Base-by-base conservation (phyloP, 2,329 filamentous ascomycete species). In the Alternaria sp. region DNA sequence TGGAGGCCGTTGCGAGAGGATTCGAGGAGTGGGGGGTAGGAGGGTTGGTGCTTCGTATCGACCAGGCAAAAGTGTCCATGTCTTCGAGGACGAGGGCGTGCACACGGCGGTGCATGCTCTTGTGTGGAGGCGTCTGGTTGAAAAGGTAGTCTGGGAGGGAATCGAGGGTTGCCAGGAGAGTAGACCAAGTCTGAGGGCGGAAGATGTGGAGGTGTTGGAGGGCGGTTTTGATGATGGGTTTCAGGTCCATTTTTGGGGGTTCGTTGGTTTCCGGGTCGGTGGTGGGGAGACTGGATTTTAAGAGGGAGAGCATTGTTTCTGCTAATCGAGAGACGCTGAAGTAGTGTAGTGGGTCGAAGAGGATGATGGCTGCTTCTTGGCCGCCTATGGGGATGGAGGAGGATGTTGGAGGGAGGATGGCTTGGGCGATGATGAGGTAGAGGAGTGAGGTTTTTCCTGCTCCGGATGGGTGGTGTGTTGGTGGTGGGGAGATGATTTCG, bases 181-280 rank as follows among this genome's bases (percentile, higher is more conserved):
- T 78, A 2, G 74, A 45, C 24, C 84, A 83, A 1, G 83, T 83
- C 42, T 83, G 79, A 0, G 85, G 85, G 3, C 77, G 81, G 74
- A 87, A 84, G 60, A 89, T 77, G 70, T 88, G 86, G 36, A 89
- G 72, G 66, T 89, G 86, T 28, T 75, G 67, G 0, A 89, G 75
- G 4, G 79, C 74, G 23, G 64, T 64, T n/a, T 64, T 59, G 13
- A 85, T 56, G 1, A 80, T 61, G 9, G 61, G 51, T 29, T 61
- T 60, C 13, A 70, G 51, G 3, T 64, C 48, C 24, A 65, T 44
- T 24, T 61, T 62, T 10, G 61, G 46, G 4, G 56, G 29, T 23
- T 48, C 26, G 7, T 58, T 28, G 17, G 53, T 9, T 2, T 24
- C 9, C 31, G 48, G 5, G 29, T 45, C 40, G 0, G 29, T 3